Base-by-base conservation (phyloP, 192 early-diverging fungal species). In the Lobosporangium transversale region DNA sequence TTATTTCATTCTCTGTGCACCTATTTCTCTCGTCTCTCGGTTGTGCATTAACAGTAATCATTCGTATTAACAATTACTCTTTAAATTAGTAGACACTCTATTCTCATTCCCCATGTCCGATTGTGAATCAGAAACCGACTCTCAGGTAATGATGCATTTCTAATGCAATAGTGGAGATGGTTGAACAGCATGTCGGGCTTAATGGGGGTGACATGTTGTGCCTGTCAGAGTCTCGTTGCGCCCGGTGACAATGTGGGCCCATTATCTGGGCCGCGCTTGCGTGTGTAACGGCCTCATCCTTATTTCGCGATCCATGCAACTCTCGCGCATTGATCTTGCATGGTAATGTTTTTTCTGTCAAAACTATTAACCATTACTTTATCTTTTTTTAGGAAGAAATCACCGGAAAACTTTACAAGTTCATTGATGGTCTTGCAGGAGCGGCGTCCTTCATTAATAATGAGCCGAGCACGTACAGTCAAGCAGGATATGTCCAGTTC, bases 141-240 rank as follows among this genome's bases (percentile, higher is more conserved):
- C 40, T 42, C 40, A 48, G 45, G 45, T 48, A 48, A 48, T 48
- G 45, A 21, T 48, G 45, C 45, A 48, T 48, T 17, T 48, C 23
- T 48, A 17, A 48, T 48, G 45, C 17, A 48, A 48, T 48, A 48
- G n/a, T 10, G 45, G 45, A 48, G 17, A 48, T 17, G 45, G 17
- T 10, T 48, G 45, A 48, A 48, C 45, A 48, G 45, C 18, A 48
- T 48, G 45, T 48, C 45, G 45, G 45, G 45, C 45, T 48, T 48
- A 48, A 48, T 48, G 45, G 45, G 45, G 45, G 45, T 10, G 45
- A 48, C 45, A 48, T 48, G 45, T 48, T 48, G 17, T 48, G 45
- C 5, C 45, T 17, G 5, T 48, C 23, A 48, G 45, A 20, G 45
- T 42, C 40, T 42, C 40, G 40, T 48, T 48, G 45, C 45, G 45